Conservation (phyloP, 331 rosid genomes). For the Acacia pycnantha region DNA sequence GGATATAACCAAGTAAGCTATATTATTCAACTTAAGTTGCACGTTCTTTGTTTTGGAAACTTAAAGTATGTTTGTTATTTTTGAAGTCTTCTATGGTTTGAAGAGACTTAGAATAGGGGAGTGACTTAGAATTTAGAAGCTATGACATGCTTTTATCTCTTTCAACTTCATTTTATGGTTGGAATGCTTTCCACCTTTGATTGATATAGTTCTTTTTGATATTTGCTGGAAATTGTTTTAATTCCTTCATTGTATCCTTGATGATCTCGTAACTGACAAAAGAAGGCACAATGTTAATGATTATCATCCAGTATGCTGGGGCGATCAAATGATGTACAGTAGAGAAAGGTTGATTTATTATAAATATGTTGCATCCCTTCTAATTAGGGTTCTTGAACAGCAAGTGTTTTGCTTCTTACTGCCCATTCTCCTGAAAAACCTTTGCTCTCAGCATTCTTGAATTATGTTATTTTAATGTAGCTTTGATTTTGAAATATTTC, state of each 20-base stretch:
- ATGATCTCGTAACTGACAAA: neutral
- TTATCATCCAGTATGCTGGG: neutral
- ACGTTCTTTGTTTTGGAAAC: neutral
- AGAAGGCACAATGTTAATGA: neutral
- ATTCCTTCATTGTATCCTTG: neutral
- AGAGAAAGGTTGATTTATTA: neutral
- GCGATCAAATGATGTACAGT: neutral
- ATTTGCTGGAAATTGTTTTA: neutral
- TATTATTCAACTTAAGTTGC: slow-evolving; percentile 15
- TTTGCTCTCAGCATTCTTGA: neutral
- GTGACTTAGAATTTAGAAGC: neutral
- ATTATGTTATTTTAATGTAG: neutral
- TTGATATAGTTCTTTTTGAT: neutral
- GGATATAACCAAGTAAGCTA: slow-evolving; percentile 79
- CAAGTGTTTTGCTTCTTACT: neutral
- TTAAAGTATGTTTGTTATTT: neutral
- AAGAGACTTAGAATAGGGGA: neutral
- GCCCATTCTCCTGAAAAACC: neutral
- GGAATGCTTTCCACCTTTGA: neutral
- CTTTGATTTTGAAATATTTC: slow-evolving; percentile 11
- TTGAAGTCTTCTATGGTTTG: neutral
- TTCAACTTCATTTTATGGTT: neutral
- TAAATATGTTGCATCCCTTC: neutral
- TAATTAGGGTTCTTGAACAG: neutral
- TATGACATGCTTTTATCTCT: neutral